phyloP scores from a whole-genome alignment of 306 rosid genomes.

The Styphnolobium japonicum region DNA sequence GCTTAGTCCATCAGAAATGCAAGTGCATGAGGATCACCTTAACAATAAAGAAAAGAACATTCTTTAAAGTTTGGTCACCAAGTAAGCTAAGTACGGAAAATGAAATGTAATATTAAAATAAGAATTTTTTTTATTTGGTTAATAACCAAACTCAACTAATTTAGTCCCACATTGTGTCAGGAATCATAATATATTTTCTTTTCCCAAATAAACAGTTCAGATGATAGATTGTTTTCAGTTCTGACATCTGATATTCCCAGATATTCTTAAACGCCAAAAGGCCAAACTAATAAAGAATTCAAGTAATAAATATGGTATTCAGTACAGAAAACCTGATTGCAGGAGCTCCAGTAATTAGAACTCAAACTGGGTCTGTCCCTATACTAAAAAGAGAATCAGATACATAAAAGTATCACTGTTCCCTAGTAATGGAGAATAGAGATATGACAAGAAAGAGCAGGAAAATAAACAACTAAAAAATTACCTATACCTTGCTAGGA shows the following conservation, averaged over 20 bases:
- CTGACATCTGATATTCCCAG: too few relatives aligned
- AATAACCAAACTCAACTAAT: too few relatives aligned
- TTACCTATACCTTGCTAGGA: too few relatives aligned
- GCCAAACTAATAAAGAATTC: not conserved
- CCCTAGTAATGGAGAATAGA: too few relatives aligned
- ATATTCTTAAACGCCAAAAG: not conserved
- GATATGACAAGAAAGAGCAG: too few relatives aligned
- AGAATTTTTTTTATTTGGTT: not conserved
- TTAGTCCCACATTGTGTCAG: too few relatives aligned
- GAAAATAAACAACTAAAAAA: too few relatives aligned
- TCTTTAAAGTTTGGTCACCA: not conserved
- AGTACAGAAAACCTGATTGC: slow-evolving; percentile 16
- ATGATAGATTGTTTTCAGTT: too few relatives aligned
- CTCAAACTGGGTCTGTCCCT: slow-evolving; percentile 36
- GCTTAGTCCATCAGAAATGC: slow-evolving; percentile 45
- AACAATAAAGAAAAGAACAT: slow-evolving; percentile 40
- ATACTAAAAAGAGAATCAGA: too few relatives aligned
- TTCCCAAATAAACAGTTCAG: too few relatives aligned
- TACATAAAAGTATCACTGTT: too few relatives aligned
- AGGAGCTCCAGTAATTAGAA: slow-evolving; percentile 57
- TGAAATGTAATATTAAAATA: not conserved
- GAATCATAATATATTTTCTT: too few relatives aligned
- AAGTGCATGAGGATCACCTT: slow-evolving; percentile 15
- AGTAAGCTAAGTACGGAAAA: not conserved
- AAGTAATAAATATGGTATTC: not conserved